Conservation (phyloP, 768 basidiomycete species). For the Termitomyces sp. region DNA sequence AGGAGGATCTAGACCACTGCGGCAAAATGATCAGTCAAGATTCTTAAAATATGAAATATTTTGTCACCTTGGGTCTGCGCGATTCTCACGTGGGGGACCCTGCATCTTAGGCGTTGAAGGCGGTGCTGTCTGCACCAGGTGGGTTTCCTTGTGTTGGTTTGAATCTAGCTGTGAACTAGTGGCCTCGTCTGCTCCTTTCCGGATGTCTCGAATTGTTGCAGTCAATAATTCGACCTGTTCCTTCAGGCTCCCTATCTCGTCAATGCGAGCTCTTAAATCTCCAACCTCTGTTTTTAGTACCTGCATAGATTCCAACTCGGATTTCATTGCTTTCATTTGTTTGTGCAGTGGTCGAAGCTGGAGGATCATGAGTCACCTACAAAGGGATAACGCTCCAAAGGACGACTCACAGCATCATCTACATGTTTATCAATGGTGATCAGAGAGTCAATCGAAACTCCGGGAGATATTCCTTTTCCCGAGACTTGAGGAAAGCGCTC, state of each 20-base stretch:
- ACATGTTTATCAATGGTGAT: slow-evolving; percentile 23
- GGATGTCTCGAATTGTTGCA: slow-evolving; percentile 24
- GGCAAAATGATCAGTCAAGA: slow-evolving; percentile 11
- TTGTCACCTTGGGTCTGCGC: slow-evolving; percentile 5
- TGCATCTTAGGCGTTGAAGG: slow-evolving; percentile 12
- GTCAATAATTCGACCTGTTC: slow-evolving; percentile 30
- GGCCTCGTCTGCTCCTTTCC: slow-evolving; percentile 17
- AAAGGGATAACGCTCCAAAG: not conserved
- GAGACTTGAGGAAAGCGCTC: not conserved
- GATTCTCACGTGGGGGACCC: not conserved
- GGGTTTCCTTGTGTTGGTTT: slow-evolving; percentile 15
- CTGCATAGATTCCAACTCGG: slow-evolving; percentile 35
- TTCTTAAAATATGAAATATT: not conserved
- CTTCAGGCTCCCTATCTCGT: slow-evolving; percentile 27
- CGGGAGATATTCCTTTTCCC: not conserved
- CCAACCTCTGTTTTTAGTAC: slow-evolving; percentile 26
- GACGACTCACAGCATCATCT: slow-evolving; percentile 26
- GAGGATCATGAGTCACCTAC: slow-evolving; percentile 1
- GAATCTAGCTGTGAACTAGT: slow-evolving; percentile 19
- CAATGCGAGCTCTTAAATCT: slow-evolving; percentile 27
- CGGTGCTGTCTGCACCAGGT: not conserved
- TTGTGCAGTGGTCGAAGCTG: slow-evolving; percentile 49
- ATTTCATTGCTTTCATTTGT: slow-evolving; percentile 41
- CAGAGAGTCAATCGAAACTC: slow-evolving; percentile 14
- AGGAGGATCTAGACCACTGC: slow-evolving; percentile 12